These are phyloP conservation scores for Sugiyamaella chiloensis DNA, from an alignment of 805 yeast genomes.

Conservation along the genomic window DNA sequence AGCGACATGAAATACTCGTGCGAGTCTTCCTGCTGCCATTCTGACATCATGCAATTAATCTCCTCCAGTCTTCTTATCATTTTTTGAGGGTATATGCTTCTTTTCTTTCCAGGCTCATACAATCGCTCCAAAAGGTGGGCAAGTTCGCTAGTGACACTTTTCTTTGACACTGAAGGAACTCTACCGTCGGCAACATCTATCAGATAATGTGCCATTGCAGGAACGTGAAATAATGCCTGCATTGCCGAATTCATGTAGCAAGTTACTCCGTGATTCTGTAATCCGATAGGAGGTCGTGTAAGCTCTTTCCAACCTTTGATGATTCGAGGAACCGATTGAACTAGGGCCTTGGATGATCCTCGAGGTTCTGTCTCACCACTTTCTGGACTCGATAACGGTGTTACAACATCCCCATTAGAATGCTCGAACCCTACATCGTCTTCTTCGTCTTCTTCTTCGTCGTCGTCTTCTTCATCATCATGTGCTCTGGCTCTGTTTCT, in stretches of 20 bases:
- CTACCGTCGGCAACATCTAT: slow-evolving; percentile 59
- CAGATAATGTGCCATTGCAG: slow-evolving; percentile 84
- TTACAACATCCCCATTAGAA: slow-evolving; percentile 8
- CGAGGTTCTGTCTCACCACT: slow-evolving; percentile 2
- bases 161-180: slow-evolving; percentile 29
- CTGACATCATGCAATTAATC: slow-evolving; percentile 93
- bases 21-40: slow-evolving; percentile 97
- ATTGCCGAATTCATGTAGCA: slow-evolving; percentile 96
- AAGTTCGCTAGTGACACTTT: slow-evolving; percentile 31
- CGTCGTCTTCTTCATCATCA: slow-evolving; percentile 6
- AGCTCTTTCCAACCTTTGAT: slow-evolving; percentile 59
- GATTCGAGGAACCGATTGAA: slow-evolving; percentile 43
- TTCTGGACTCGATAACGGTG: slow-evolving; percentile 2
- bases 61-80: slow-evolving; percentile 70
- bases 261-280: slow-evolving; percentile 89
- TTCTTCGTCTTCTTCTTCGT: slow-evolving; percentile 6
- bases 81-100: slow-evolving; percentile 63
- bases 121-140: slow-evolving; percentile 35
- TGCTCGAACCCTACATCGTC: slow-evolving; percentile 2
- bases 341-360: background rate
- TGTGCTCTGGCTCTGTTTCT: no score
- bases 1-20: slow-evolving; percentile 96
- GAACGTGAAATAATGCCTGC: slow-evolving; percentile 85
- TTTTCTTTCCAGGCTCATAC: slow-evolving; percentile 35
- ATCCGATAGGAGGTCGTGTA: slow-evolving; percentile 56